A percentile compares a stretch with the other conserved stretches of the same genome.
These are phyloP conservation scores for Linum lewisii DNA, from an alignment of 345 rosid species.

Conservation along the genomic window DNA sequence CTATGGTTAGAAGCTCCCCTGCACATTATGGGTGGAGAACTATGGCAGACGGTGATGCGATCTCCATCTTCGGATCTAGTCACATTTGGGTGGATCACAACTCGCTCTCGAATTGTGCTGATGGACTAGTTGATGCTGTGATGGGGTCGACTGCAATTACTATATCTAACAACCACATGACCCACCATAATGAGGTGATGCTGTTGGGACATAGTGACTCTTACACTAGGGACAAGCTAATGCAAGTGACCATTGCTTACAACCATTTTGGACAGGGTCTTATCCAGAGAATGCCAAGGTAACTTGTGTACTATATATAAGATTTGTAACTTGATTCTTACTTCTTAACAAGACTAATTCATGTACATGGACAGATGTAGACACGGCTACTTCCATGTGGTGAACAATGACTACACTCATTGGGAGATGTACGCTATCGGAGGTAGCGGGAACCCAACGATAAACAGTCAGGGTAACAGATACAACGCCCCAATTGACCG, in stretches of 20 bases:
- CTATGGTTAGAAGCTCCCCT: slow-evolving; percentile 28
- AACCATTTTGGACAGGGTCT: background rate
- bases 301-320: too few species aligned
- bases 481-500: background rate
- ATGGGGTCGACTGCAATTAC: slow-evolving; percentile 4
- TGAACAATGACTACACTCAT: slow-evolving; percentile 5
- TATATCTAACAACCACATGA: slow-evolving; percentile 2
- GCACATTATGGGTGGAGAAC: slow-evolving; percentile 28
- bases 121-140: slow-evolving; percentile 2
- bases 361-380: background rate
- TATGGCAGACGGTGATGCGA: slow-evolving; percentile 28
- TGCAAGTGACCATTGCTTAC: background rate
- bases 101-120: slow-evolving; percentile 46
- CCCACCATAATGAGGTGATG: slow-evolving; percentile 4
- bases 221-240: slow-evolving; percentile 1
- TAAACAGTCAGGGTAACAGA: slow-evolving; percentile 1
- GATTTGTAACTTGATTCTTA: too few species aligned
- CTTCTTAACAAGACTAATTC: background rate
- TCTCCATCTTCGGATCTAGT: slow-evolving; percentile 22
- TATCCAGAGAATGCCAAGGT: slow-evolving; percentile 5
- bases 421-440: background rate
- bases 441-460: background rate
- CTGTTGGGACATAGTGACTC: slow-evolving; percentile 1
- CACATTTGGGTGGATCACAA: slow-evolving; percentile 94
- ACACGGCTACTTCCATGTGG: slow-evolving; percentile 1